phyloP scores from a whole-genome alignment of 495 filamentous ascomycete genomes.

The Aspergillus avenaceus region DNA sequence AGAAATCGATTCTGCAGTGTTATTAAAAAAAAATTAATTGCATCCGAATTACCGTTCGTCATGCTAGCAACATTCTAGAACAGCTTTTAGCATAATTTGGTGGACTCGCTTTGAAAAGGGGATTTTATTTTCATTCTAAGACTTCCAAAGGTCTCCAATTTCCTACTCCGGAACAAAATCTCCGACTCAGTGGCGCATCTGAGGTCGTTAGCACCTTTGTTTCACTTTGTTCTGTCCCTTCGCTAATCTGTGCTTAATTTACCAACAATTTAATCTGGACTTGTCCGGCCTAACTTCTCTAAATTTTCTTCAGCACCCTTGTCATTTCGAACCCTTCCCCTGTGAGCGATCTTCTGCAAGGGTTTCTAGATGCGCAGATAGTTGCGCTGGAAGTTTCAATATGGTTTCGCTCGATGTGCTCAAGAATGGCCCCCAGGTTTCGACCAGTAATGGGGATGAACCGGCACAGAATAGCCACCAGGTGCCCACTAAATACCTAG shows the following conservation, averaged over 20 bases:
- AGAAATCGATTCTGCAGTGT: too few relatives aligned
- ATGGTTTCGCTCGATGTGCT: background rate
- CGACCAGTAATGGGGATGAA: background rate
- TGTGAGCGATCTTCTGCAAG: background rate
- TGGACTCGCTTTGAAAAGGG: too few relatives aligned
- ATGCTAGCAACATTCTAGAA: background rate
- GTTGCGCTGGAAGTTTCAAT: background rate
- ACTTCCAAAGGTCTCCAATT: background rate
- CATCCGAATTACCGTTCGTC: too few relatives aligned
- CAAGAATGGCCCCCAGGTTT: background rate
- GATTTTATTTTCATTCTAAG: too few relatives aligned
- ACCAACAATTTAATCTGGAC: background rate
- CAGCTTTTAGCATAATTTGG: too few relatives aligned
- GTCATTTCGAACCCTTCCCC: background rate
- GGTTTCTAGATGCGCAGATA: background rate
- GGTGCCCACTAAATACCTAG: conserved; percentile 29
- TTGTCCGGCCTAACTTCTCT: background rate
- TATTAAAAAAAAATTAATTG: too few relatives aligned
- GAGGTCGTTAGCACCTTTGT: background rate
- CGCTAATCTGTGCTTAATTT: background rate
- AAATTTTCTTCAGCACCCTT: background rate
- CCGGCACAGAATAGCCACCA: background rate
- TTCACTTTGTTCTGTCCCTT: background rate
- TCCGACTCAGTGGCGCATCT: background rate
- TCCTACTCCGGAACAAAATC: background rate